Conservation (phyloP, 257 asterid species). For the Datura wrightii region DNA sequence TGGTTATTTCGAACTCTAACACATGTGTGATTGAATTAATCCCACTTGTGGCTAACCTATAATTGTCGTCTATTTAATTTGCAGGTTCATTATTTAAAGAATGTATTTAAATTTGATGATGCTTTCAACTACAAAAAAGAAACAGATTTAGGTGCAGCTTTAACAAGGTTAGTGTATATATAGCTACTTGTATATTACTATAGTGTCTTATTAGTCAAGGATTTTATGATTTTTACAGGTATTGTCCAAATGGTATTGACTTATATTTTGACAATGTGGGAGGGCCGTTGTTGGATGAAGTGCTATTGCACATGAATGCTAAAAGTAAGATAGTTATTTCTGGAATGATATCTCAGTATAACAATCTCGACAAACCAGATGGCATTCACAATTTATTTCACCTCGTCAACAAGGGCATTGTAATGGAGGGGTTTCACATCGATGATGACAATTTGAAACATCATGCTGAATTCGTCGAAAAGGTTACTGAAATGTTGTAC, state of each 20-base stretch:
- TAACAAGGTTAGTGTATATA: neutral
- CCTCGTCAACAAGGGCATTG: neutral
- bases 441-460: neutral
- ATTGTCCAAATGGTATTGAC: slow-evolving; percentile 11
- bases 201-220: too few species aligned
- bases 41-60: too few species aligned
- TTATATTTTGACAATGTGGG: slow-evolving; percentile 14
- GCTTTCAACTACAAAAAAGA: too few species aligned
- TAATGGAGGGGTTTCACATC: slow-evolving; percentile 7
- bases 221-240: too few species aligned
- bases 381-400: slow-evolving; percentile 16
- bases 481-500: neutral
- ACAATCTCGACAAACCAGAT: slow-evolving; percentile 1
- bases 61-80: neutral
- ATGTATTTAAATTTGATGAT: too few species aligned
- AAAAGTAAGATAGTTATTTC: slow-evolving; percentile 23
- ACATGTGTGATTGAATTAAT: too few species aligned
- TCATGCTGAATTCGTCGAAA: neutral
- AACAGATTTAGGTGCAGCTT: neutral
- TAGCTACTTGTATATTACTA: too few species aligned
- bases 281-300: neutral
- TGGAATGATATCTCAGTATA: slow-evolving; percentile 9
- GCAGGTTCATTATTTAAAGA: slow-evolving; percentile 3
- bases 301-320: slow-evolving; percentile 28
- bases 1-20: too few species aligned